Base-by-base conservation (phyloP, 1,284 basidiomycete genomes). In the Ganoderma boninense region DNA sequence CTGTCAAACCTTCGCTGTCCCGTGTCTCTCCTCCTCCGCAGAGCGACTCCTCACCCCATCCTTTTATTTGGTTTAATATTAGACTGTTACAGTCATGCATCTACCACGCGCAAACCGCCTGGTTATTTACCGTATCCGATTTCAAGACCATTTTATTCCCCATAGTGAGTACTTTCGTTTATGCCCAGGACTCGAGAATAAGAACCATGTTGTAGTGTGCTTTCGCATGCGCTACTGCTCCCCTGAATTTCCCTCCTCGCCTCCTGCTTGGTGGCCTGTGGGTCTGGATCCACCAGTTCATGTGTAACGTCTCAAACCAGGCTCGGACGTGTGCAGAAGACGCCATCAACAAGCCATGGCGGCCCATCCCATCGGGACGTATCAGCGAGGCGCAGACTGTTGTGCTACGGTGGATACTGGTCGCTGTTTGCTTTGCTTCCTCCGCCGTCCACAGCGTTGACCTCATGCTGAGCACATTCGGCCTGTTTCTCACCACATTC, bases 281-380 rank as follows among this genome's bases (percentile, higher is more conserved):
- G 79, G 74, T 76, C n/a, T 82, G 80, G 81, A 60, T 80, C 6
- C 80, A 82, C 64, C 69, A 80, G n/a, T 74, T 83, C 7, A 77
- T 81, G 66, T 79, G 78, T 71, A 80, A 80, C 64, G 75, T 82
- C 14, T 81, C 82, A 16, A 83, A 83, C 69, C 82, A 83, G 67
- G 76, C 73, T 10, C 64, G 75, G n/a, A 73, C 73, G 29, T 68
- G 66, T 3, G 72, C 76, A 5, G 82, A 83, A 67, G 82, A 83
- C 67, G 71, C 67, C 29, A 42, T 77, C 13, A 82, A 83, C 71
- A 78, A 79, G 63, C 79, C 82, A 1, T 79, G 80, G 77, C 72
- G 82, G 46, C 82, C 82, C 0, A 72, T 83, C 38, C 82, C 82
- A 1, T 71, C 82, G 20, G 74, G 76, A 11, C 76, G 80, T 35